Base-by-base conservation (phyloP, 2,329 filamentous ascomycete genomes). In the Exophiala bonariae region DNA sequence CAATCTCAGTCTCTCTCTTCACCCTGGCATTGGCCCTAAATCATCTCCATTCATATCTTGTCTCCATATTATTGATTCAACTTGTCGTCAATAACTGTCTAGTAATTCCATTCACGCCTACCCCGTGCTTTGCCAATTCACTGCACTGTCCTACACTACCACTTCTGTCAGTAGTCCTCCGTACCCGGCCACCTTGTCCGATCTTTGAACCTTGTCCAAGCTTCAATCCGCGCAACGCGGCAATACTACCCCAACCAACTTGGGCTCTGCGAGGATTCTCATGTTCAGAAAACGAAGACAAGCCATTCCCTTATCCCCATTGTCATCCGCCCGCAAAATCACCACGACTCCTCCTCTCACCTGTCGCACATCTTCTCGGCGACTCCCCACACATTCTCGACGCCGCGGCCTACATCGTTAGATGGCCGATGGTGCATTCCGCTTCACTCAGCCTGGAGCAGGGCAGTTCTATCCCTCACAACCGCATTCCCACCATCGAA, bases 351-450 rank as follows among this genome's bases (percentile, higher is more conserved):
- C 50, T 28, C 35, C 45, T 39, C 50, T 35, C 14, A 37, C 26
- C 22, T 26, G 17, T 39, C 20, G 34, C 48, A 34, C 44, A 16
- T 42, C 26, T 11, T n/a, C 16, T 28, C 20, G 22, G 19, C 37
- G 13, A 36, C 20, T 38, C 36, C 32, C 36, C 37, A 19, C 33
- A 31, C 13, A 42, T 17, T 35, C 41, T 13, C 35, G 9, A 11
- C 35, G 18, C 34, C 20, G 41, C 31, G 11, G 38, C 28, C 40
- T 71, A 67, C 70, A 70, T 65, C 69, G 69, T 70, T 75, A 74
- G 70, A 76, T 76, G 73, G 73, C 73, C 73, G 73, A 76, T 75
- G 73, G 72, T 74, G 70, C 70, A 66, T 75, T 73, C 69, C 71
- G 73, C 67, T 75, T 73, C 71, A 72, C 74, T 66, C 72, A 75